These are phyloP conservation scores for Podila epigama DNA, from an alignment of 192 early-diverging fungal genomes.

Conservation along the genomic window DNA sequence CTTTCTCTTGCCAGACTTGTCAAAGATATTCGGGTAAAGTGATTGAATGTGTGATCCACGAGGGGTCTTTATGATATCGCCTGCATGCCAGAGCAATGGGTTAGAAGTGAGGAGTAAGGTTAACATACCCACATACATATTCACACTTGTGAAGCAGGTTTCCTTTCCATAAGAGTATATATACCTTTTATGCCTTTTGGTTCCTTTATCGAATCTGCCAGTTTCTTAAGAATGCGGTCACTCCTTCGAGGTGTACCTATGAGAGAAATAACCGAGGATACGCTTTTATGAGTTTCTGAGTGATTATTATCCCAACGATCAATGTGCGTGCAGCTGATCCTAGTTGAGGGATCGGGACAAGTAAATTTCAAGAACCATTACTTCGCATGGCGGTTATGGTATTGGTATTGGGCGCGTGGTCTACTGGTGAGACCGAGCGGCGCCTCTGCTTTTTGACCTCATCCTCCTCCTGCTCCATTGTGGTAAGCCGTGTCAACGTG, in stretches of 20 bases:
- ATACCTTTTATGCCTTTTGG: conserved; percentile 1
- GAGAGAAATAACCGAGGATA: not conserved
- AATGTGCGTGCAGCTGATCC: too few relatives aligned
- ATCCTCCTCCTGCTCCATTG: not conserved
- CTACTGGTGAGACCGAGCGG: not conserved
- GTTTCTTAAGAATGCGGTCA: conserved; percentile 18
- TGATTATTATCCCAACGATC: not conserved
- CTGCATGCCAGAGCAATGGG: too few relatives aligned
- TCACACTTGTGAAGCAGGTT: too few relatives aligned
- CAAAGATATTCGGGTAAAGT: conserved; percentile 7
- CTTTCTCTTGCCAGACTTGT: conserved; percentile 8
- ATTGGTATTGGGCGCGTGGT: not conserved
- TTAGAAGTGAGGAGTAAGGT: too few relatives aligned
- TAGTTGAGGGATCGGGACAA: too few relatives aligned
- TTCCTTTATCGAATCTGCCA: conserved; percentile 11
- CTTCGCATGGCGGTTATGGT: not conserved
- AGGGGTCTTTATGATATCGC: conserved; percentile 34
- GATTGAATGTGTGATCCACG: conserved; percentile 39
- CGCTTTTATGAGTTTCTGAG: not conserved
- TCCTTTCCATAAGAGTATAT: too few relatives aligned
- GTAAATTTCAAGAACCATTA: not conserved
- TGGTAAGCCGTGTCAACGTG: not conserved
- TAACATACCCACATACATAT: too few relatives aligned
- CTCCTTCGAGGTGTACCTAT: conserved; percentile 23
- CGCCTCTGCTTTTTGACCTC: not conserved